Percentiles rank a stretch among this genome's conserved stretches.
Conservation (phyloP, 2,329 filamentous ascomycete genomes). For the Cylindrodendrum hubeiense region DNA sequence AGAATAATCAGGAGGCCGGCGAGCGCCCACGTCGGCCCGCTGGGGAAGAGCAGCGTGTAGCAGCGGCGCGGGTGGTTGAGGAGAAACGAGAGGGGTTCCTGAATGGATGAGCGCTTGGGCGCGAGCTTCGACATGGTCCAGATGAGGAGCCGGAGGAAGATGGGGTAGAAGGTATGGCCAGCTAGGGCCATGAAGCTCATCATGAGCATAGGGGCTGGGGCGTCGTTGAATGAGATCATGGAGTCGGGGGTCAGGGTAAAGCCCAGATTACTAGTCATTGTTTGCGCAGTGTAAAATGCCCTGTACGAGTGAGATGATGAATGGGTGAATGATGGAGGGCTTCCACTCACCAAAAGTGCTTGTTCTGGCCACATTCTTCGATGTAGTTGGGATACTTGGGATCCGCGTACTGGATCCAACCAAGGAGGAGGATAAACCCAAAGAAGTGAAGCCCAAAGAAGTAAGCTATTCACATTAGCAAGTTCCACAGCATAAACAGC, state of each 20-base stretch:
- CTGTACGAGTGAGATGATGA: slow-evolving; percentile 41
- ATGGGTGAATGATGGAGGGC: no score
- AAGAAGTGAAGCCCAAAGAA: slow-evolving; percentile 60
- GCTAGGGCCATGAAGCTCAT: slow-evolving; percentile 63
- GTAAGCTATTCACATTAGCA: slow-evolving; percentile 50
- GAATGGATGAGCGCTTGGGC: slow-evolving; percentile 53
- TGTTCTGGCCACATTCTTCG: slow-evolving; percentile 52
- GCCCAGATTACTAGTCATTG: slow-evolving; percentile 65
- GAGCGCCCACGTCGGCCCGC: slow-evolving; percentile 70
- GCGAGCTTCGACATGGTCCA: slow-evolving; percentile 65
- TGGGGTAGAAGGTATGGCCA: slow-evolving; percentile 68
- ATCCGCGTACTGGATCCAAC: slow-evolving; percentile 58
- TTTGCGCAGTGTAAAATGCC: slow-evolving; percentile 63
- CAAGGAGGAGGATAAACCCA: slow-evolving; percentile 60
- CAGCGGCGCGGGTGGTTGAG: slow-evolving; percentile 73
- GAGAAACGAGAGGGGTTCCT: slow-evolving; percentile 65
- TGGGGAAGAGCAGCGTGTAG: slow-evolving; percentile 73
- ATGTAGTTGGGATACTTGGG: slow-evolving; percentile 57
- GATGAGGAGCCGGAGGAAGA: slow-evolving; percentile 68
- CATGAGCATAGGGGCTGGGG: slow-evolving; percentile 57
- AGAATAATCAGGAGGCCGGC: slow-evolving; percentile 62
- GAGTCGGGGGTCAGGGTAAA: slow-evolving; percentile 68
- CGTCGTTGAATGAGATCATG: slow-evolving; percentile 62
- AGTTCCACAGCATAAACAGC: background rate
- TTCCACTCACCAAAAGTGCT: slow-evolving; percentile 62